Evolutionary conservation across 768 basidiomycete species (phyloP), one percentile per base, ranked within the genome.

Genomic region (Chalciporus pseudorubinellus): DNA sequence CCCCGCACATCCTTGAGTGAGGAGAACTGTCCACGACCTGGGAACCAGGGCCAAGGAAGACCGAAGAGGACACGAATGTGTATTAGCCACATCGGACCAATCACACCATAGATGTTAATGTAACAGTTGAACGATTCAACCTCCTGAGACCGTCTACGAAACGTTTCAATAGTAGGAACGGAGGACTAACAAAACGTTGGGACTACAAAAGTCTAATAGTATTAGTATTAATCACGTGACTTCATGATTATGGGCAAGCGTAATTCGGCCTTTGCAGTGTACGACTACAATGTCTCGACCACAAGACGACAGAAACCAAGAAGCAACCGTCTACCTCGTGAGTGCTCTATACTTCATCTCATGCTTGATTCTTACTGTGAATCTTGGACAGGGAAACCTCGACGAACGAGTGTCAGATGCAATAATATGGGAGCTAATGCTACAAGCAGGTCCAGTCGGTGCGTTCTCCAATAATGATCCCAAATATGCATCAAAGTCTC

Each of bases 401-500:
- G 95, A 98, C 67, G 97, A 98, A 70, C 81, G 93, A 50, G 93
- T 90, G 63, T 81, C 89, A 10, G 95, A 98, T 69, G 92, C 95
- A 28, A 77, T 98, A 50, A 77, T 98, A 48, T 98, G 95, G 95
- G 95, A 98, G 75, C 74, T 99, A 42, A 98, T 99, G 95, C 70
- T 99, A 34, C 95, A 98, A 73, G 95, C 95, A n/a, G 95, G 95
- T 8, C 95, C 95, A 58, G 94, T 98, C 44, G 93, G 95, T 95
- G 62, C 64, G 93, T 77, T 41, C 24, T 39, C 14, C 20, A 16
- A 6, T 57, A 10, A 1, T 41, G 28, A 6, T 28, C 8, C 26
- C 14, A 45, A 48, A 42, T 28, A n/a, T 31, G 41, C 29, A 31
- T 38, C 31, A 1, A 22, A 19, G 7, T 12, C 49, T 48, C n/a